Percentiles rank a stretch among this genome's conserved stretches.
phyloP scores from a whole-genome alignment of 1,284 basidiomycete species.

The Puccinia brachypodii region DNA sequence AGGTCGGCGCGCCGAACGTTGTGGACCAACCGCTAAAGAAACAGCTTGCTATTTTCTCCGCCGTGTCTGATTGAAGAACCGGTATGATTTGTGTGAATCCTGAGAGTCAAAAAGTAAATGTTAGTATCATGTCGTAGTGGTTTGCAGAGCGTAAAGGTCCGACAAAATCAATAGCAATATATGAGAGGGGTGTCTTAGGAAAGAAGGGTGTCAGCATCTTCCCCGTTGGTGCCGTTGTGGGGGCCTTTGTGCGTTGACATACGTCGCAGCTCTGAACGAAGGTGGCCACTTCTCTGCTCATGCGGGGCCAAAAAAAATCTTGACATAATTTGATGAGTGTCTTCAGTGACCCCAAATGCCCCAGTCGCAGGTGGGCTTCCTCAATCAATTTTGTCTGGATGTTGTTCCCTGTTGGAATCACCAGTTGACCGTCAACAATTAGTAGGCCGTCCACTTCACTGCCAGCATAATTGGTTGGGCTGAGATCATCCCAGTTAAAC shows the following conservation, averaged over 20 bases:
- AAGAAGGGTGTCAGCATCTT: background rate
- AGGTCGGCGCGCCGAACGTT: background rate
- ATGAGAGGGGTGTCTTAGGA: background rate
- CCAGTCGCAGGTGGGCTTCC: background rate
- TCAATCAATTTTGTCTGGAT: background rate
- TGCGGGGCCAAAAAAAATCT: conserved; percentile 1
- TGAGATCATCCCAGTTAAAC: too few relatives aligned
- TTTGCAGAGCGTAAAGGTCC: background rate
- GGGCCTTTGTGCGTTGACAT: background rate
- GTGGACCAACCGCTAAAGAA: background rate
- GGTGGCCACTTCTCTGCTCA: background rate
- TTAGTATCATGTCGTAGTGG: conserved; percentile 1
- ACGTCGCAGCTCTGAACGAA: background rate
- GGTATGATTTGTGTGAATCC: background rate
- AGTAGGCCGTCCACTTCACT: conserved; percentile 54
- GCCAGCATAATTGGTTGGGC: too few relatives aligned
- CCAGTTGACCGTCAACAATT: conserved; percentile 54
- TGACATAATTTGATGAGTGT: background rate
- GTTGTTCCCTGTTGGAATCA: conserved; percentile 57
- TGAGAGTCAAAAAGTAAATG: background rate
- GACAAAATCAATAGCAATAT: conserved; percentile 3
- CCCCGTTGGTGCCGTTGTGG: background rate
- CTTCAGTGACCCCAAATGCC: background rate
- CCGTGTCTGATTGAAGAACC: background rate
- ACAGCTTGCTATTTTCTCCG: background rate